phyloP scores from a whole-genome alignment of 73 alveolate species.

The Tetrahymena borealis region DNA sequence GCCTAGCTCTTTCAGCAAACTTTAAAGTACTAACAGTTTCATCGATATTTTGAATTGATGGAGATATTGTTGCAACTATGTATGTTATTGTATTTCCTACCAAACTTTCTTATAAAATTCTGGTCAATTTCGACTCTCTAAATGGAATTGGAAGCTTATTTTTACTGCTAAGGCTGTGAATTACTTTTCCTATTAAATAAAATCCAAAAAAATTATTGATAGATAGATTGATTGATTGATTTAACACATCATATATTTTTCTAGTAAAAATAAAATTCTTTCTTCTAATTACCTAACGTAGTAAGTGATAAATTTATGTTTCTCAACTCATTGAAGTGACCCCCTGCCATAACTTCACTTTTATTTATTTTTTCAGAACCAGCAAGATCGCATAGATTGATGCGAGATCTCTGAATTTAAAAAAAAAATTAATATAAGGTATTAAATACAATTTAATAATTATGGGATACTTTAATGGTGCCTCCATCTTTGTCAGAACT shows the following conservation, averaged over 20 bases:
- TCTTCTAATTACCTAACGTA: conserved; percentile 63
- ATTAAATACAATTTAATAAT: no score
- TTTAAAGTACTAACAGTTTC: conserved; percentile 79
- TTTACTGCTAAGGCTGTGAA: conserved; percentile 32
- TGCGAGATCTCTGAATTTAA: conserved; percentile 31
- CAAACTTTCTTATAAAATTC: conserved; percentile 75
- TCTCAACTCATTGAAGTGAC: conserved; percentile 71
- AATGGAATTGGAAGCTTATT: conserved; percentile 60
- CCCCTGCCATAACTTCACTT: conserved; percentile 61
- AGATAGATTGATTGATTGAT: not conserved
- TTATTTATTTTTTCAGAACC: conserved; percentile 86
- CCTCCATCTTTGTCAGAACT: conserved; percentile 49
- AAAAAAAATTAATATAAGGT: conserved; percentile 44
- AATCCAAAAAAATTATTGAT: not conserved
- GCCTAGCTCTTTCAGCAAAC: conserved; percentile 91
- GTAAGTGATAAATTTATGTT: conserved; percentile 75
- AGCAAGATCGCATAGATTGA: conserved; percentile 86
- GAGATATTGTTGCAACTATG: conserved; percentile 78
- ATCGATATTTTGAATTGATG: conserved; percentile 61
- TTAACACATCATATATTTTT: no score
- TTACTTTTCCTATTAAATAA: conserved; percentile 18
- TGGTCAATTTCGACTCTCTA: conserved; percentile 86
- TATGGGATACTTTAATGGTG: conserved; percentile 22
- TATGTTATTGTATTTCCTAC: conserved; percentile 78
- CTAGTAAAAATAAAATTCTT: conserved; percentile 31